phyloP scores from a whole-genome alignment of 106 monocot species.

The Apostasia shenzhenica region DNA sequence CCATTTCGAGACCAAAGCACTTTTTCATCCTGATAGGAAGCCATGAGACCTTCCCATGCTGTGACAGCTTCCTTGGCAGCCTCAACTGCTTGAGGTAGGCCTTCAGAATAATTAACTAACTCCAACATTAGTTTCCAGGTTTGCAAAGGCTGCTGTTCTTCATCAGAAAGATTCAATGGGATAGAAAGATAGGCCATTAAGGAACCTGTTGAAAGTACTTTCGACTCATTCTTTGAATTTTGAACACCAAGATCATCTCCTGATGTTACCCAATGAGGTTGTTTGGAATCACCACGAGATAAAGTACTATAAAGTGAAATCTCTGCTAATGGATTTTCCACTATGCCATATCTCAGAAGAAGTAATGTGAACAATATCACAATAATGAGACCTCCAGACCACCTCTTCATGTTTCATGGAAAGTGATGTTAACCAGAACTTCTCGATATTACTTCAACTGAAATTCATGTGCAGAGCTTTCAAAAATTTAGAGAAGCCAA shows the following conservation, averaged over 20 bases:
- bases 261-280: slow-evolving; percentile 33
- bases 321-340: slow-evolving; percentile 58
- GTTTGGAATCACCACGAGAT: slow-evolving; percentile 35
- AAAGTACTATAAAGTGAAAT: slow-evolving; percentile 24
- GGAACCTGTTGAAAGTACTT: slow-evolving; percentile 36
- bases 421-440: neutral
- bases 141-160: slow-evolving; percentile 49
- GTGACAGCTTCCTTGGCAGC: slow-evolving; percentile 66
- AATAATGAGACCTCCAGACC: slow-evolving; percentile 27
- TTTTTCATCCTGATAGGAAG: slow-evolving; percentile 49
- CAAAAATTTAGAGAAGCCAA: neutral
- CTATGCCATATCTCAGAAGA: slow-evolving; percentile 49
- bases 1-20: slow-evolving; percentile 25
- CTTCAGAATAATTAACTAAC: slow-evolving; percentile 32
- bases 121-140: slow-evolving; percentile 69
- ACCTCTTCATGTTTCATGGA: slow-evolving; percentile 44
- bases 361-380: slow-evolving; percentile 22
- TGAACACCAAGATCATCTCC: slow-evolving; percentile 19
- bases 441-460: neutral
- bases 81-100: slow-evolving; percentile 65
- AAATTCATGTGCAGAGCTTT: neutral
- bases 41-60: slow-evolving; percentile 72
- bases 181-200: slow-evolving; percentile 31
- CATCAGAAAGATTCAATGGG: slow-evolving; percentile 41
- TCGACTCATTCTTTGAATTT: slow-evolving; percentile 35